Conservation (phyloP, 306 rosid genomes). For the Sechiopsis laciniata region DNA sequence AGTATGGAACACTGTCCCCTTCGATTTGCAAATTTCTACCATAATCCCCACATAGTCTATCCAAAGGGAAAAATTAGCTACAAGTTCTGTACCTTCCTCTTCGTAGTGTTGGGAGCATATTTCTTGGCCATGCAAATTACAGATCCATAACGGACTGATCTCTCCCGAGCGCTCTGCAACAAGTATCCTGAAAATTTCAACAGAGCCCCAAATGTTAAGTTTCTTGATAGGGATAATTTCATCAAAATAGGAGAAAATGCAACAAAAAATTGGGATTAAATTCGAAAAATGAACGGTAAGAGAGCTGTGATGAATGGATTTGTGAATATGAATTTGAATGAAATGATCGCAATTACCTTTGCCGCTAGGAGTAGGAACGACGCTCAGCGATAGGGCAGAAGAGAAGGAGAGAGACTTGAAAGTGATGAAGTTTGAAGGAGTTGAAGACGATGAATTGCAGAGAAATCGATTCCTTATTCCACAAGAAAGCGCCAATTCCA, state of each 20-base stretch:
- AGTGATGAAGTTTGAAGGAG: background rate
- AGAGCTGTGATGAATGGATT: background rate
- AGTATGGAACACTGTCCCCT: background rate
- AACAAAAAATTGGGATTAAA: background rate
- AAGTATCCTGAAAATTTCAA: constrained; percentile 10
- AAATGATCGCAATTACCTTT: background rate
- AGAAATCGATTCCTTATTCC: constrained; percentile 10
- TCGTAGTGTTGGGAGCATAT: constrained; percentile 21
- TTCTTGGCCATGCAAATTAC: constrained; percentile 15
- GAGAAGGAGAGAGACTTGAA: constrained; percentile 12
- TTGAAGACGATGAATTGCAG: background rate
- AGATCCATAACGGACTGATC: background rate
- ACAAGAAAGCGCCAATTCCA: constrained; percentile 13
- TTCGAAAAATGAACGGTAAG: background rate
- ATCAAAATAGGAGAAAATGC: background rate
- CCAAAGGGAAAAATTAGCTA: background rate
- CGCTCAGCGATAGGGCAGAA: background rate
- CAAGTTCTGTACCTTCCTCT: constrained; percentile 6
- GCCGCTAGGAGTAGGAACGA: background rate
- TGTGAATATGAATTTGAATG: background rate
- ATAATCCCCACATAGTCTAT: background rate
- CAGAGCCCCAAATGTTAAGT: background rate
- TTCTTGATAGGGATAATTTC: background rate
- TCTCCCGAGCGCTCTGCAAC: background rate
- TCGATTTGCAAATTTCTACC: background rate